phyloP scores from a whole-genome alignment of 2,329 filamentous ascomycete genomes.

The Lizonia empirigonia region DNA sequence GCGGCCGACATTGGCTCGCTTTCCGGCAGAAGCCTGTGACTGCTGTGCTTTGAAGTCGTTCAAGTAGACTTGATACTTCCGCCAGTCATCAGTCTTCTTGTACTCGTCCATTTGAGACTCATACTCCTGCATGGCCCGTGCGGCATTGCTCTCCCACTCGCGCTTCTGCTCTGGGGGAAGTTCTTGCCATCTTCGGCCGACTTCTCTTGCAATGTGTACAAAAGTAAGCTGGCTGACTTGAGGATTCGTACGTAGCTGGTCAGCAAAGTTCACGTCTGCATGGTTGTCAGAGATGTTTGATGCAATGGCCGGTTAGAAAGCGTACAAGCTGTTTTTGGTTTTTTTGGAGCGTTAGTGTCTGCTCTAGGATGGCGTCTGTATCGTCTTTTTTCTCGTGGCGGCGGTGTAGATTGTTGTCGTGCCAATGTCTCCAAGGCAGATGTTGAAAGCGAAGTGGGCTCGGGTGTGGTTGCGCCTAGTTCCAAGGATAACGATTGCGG shows the following conservation, averaged over 20 bases:
- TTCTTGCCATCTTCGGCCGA: conserved; percentile 48
- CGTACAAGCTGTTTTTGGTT: conserved; percentile 50
- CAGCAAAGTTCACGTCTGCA: conserved; percentile 50
- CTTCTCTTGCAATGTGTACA: conserved; percentile 48
- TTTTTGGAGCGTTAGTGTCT: conserved; percentile 47
- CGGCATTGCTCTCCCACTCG: conserved; percentile 47
- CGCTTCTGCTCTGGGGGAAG: conserved; percentile 45
- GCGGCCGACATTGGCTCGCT: conserved; percentile 30
- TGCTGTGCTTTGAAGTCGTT: conserved; percentile 44
- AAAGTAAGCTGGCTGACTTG: conserved; percentile 45
- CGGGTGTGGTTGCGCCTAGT: conserved; percentile 11
- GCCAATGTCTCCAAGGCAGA: conserved; percentile 38
- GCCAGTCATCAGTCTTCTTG: conserved; percentile 47
- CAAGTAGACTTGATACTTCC: conserved; percentile 45
- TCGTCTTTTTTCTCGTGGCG: conserved; percentile 42
- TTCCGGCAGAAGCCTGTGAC: conserved; percentile 20
- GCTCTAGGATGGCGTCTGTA: conserved; percentile 48
- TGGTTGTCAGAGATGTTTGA: neutral
- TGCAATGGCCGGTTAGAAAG: neutral
- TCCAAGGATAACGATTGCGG: conserved; percentile 35
- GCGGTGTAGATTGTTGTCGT: conserved; percentile 30
- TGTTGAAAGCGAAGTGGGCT: conserved; percentile 34
- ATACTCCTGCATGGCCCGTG: conserved; percentile 47
- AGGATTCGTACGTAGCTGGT: conserved; percentile 46
- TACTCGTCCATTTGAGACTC: conserved; percentile 49